phyloP scores from a whole-genome alignment of 2,329 filamentous ascomycete genomes.

The Cladophialophora carrionii region DNA sequence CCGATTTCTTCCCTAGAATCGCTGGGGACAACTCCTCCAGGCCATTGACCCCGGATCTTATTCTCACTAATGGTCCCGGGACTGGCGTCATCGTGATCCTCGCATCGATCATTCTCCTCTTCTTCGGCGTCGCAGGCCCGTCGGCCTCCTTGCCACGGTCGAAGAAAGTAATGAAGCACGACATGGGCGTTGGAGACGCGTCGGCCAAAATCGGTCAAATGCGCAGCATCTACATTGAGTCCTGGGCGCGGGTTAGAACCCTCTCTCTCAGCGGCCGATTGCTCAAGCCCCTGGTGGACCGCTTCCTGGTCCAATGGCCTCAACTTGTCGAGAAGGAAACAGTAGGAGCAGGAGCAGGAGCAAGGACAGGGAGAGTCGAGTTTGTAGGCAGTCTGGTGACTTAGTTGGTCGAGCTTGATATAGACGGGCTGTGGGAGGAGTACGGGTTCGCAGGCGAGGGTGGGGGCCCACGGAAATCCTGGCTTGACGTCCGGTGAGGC shows the following conservation, averaged over 20 bases:
- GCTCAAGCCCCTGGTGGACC: constrained; percentile 71
- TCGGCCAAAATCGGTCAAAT: constrained; percentile 54
- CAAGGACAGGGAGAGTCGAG: constrained; percentile 27
- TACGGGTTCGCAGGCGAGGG: not conserved
- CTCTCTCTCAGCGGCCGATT: constrained; percentile 84
- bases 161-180: constrained; percentile 31
- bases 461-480: not conserved
- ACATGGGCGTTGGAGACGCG: not conserved
- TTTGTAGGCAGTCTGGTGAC: constrained; percentile 35
- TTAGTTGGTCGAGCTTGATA: constrained; percentile 12
- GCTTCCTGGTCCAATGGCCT: constrained; percentile 82
- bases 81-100: constrained; percentile 78
- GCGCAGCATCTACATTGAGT: constrained; percentile 84
- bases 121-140: constrained; percentile 45
- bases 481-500: not conserved
- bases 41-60: constrained; percentile 67
- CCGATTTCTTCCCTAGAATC: constrained; percentile 39
- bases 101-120: constrained; percentile 60
- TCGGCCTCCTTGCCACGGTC: constrained; percentile 43
- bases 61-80: constrained; percentile 86
- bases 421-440: not conserved
- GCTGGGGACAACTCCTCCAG: constrained; percentile 22
- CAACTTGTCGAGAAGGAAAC: constrained; percentile 54
- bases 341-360: no score
- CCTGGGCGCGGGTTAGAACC: constrained; percentile 81